Conservation (phyloP, 768 basidiomycete species). For the Mycena filopes region DNA sequence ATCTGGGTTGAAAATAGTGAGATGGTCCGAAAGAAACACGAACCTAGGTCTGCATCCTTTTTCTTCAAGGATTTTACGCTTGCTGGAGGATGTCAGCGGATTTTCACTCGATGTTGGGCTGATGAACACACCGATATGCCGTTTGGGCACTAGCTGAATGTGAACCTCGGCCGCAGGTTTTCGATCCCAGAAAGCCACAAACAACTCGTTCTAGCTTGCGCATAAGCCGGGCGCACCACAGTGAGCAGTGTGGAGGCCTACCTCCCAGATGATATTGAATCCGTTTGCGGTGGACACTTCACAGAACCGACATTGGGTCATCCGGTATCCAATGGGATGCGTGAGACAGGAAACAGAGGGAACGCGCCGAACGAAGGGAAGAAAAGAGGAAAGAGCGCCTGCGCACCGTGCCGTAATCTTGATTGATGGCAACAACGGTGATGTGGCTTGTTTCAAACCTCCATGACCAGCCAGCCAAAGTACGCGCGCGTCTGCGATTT, state of each 20-base stretch:
- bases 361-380: too few species aligned
- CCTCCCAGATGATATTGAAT: slow-evolving; percentile 65
- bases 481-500: too few species aligned
- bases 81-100: slow-evolving; percentile 45
- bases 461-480: too few species aligned
- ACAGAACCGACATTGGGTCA: slow-evolving; percentile 59
- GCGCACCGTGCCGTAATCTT: too few species aligned
- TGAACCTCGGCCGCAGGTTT: slow-evolving; percentile 62
- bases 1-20: background rate
- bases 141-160: slow-evolving; percentile 61
- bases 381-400: background rate
- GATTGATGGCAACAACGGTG: too few species aligned
- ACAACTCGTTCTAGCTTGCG: slow-evolving; percentile 52
- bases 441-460: too few species aligned
- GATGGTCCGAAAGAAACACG: background rate
- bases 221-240: background rate
- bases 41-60: slow-evolving; percentile 63
- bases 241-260: slow-evolving; percentile 29
- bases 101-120: slow-evolving; percentile 1
- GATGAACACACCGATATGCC: slow-evolving; percentile 55
- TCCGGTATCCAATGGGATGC: slow-evolving; percentile 60
- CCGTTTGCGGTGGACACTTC: slow-evolving; percentile 51
- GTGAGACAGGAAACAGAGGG: background rate
- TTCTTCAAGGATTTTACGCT: slow-evolving; percentile 62
- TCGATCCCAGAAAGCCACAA: slow-evolving; percentile 63